Percentiles rank a stretch among this genome's conserved stretches.
Evolutionary conservation across 2,329 filamentous ascomycete genomes (phyloP).

Genomic region (Geosmithia putterillii): DNA sequence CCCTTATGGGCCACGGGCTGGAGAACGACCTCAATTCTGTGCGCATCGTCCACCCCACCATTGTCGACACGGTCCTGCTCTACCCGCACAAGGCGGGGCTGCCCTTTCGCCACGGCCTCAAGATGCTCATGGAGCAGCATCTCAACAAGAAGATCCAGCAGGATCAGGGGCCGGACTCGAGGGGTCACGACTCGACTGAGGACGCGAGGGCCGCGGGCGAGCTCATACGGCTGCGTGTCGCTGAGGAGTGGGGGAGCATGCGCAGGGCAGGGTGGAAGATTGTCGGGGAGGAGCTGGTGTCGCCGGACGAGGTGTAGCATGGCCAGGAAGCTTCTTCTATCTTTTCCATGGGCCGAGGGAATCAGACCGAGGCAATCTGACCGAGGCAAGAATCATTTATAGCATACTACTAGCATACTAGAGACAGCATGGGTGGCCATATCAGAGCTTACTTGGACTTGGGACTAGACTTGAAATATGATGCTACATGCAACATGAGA

Average conservation of each 20-base stretch:
- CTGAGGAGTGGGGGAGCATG: conserved; percentile 57
- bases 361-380: no score
- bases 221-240: conserved; percentile 60
- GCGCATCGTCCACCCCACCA: conserved; percentile 70
- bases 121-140: conserved; percentile 55
- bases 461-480: no score
- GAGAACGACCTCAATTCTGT: conserved; percentile 89
- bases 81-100: conserved; percentile 70
- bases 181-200: conserved; percentile 84
- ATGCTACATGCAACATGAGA: not conserved
- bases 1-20: conserved; percentile 82
- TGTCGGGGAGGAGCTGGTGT: conserved; percentile 31
- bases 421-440: no score
- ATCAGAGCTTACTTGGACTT: no score
- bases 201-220: conserved; percentile 86
- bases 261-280: conserved; percentile 56
- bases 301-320: conserved; percentile 16
- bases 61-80: conserved; percentile 77
- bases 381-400: no score
- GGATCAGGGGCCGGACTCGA: conserved; percentile 32
- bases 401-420: no score
- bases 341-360: no score
- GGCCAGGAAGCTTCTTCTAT: no score
- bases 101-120: conserved; percentile 68
- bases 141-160: conserved; percentile 71